Percentiles rank a stretch among this genome's conserved stretches.
Conservation (phyloP, 2,329 filamentous ascomycete species). For the Talaromyces sp. region DNA sequence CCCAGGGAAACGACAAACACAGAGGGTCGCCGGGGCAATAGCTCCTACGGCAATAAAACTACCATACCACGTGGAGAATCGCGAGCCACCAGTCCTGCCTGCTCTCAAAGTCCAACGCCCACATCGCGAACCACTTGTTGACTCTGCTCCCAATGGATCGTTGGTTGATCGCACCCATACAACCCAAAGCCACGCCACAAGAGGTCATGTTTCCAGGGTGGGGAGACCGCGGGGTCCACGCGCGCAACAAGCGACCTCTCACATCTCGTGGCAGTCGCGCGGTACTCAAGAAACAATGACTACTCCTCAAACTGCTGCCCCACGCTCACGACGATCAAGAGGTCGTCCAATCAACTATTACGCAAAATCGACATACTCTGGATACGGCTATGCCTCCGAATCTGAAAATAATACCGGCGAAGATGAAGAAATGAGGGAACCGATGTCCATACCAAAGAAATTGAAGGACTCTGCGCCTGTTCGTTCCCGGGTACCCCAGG, state of each 20-base stretch:
- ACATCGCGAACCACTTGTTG: not conserved
- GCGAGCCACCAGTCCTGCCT: not conserved
- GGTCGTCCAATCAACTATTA: conserved; percentile 29
- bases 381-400: conserved; percentile 5
- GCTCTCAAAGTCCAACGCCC: not conserved
- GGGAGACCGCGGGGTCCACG: not conserved
- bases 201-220: not conserved
- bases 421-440: conserved; percentile 1
- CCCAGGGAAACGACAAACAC: not conserved
- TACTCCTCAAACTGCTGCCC: not conserved
- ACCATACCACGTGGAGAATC: not conserved
- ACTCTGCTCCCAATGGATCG: not conserved
- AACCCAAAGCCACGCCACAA: not conserved
- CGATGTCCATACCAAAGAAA: not conserved
- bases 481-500: not conserved
- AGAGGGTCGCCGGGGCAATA: not conserved
- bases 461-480: not conserved
- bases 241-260: not conserved
- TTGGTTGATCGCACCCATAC: not conserved
- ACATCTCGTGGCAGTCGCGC: not conserved
- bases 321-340: conserved; percentile 24
- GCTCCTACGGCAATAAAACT: not conserved
- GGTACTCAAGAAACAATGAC: not conserved
- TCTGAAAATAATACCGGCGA: conserved; percentile 13
- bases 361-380: conserved; percentile 14